Conservation (phyloP, 2,329 filamentous ascomycete species). For the Cladophialophora yegresii region DNA sequence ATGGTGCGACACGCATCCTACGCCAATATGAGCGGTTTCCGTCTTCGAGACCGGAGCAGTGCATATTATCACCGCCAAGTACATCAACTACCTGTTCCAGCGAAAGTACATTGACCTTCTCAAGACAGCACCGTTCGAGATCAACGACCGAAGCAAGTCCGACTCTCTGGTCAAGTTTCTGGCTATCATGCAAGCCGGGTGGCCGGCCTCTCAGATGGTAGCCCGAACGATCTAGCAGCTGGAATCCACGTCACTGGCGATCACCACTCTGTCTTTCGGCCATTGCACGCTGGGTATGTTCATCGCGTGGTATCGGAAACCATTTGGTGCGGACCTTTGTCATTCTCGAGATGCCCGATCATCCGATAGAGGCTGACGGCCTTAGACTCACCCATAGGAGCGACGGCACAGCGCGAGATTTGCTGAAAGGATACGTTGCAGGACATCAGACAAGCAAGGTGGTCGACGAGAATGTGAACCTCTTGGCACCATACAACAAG, state of each 20-base stretch:
- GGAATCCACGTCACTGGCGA: constrained; percentile 36
- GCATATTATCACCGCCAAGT: constrained; percentile 13
- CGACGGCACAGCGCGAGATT: constrained; percentile 12
- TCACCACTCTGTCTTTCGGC: constrained; percentile 36
- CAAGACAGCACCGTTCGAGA: constrained; percentile 12
- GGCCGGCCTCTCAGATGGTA: constrained; percentile 36
- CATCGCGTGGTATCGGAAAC: constrained; percentile 33
- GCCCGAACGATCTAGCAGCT: constrained; percentile 35
- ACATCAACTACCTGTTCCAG: constrained; percentile 18
- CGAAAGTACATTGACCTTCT: constrained; percentile 18
- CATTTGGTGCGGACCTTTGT: constrained; percentile 31
- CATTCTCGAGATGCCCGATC: constrained; percentile 2
- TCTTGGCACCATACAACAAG: constrained; percentile 19
- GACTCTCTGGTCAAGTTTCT: constrained; percentile 37
- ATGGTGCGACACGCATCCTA: constrained; percentile 15
- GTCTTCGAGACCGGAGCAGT: constrained; percentile 9
- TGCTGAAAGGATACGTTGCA: constrained; percentile 21
- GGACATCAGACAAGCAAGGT: constrained; percentile 12
- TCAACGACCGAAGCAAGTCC: constrained; percentile 19
- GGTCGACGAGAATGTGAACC: constrained; percentile 5
- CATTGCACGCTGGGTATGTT: constrained; percentile 32
- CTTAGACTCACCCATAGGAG: constrained; percentile 7
- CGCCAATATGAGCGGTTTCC: constrained; percentile 16
- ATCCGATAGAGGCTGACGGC: constrained; percentile 21
- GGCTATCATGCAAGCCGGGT: constrained; percentile 37